These are phyloP conservation scores for Hypoxylon trugodes DNA, from an alignment of 495 filamentous ascomycete species.

Conservation along the genomic window DNA sequence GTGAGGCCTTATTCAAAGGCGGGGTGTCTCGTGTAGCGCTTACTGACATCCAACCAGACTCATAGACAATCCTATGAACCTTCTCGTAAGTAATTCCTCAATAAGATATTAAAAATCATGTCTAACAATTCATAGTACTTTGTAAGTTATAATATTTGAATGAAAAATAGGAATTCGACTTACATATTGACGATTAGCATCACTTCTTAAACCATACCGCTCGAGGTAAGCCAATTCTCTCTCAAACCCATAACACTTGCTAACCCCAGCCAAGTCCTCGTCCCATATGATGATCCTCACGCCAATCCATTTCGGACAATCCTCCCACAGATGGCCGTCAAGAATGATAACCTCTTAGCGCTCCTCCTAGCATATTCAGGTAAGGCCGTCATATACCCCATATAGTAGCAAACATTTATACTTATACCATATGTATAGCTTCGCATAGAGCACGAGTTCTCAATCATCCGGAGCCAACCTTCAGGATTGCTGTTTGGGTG, in stretches of 20 bases:
- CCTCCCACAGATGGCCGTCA: constrained; percentile 69
- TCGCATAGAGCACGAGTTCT: constrained; percentile 82
- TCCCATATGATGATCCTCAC: constrained; percentile 76
- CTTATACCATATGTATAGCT: constrained; percentile 52
- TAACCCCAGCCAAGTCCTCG: constrained; percentile 58
- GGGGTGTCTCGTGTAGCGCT: neutral
- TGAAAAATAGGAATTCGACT: constrained; percentile 1
- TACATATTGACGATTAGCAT: constrained; percentile 51
- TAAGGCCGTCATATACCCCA: constrained; percentile 19
- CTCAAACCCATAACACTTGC: constrained; percentile 16
- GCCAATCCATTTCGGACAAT: constrained; percentile 78
- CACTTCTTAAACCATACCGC: constrained; percentile 86
- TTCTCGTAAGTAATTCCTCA: constrained; percentile 66
- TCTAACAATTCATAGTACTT: constrained; percentile 49
- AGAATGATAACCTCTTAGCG: constrained; percentile 80
- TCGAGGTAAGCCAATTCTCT: constrained; percentile 41
- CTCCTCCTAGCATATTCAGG: constrained; percentile 79
- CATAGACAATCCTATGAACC: constrained; percentile 76
- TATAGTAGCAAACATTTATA: neutral
- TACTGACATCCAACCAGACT: constrained; percentile 47
- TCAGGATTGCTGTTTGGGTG: constrained; percentile 81
- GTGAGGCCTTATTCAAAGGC: neutral
- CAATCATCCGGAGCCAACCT: constrained; percentile 75
- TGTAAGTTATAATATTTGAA: constrained; percentile 40
- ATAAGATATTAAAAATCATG: neutral